Evolutionary conservation across 2,329 filamentous ascomycete species (phyloP), one percentile per base, ranked within the genome.

Genomic region (Aspergillus glaucus): DNA sequence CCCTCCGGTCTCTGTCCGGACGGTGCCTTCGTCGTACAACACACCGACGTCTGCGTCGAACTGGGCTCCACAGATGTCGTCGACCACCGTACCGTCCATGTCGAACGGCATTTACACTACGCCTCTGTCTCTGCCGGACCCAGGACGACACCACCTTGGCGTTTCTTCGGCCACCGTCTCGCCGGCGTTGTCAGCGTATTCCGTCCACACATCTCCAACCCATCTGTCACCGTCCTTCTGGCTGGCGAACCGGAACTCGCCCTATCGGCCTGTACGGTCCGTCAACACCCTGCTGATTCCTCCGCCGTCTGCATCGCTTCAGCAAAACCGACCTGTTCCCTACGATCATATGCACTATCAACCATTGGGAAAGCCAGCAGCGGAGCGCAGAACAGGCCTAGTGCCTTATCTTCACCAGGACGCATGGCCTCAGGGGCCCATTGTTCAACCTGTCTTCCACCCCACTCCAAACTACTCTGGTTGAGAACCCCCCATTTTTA

Each of bases 251-350:
- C 82, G 93, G 49, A 85, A 87, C 54, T 97, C 92, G 48, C 93
- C 93, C 3, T 97, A 97, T 70, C 87, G 89, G 55, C 92, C 92
- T 1, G 86, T 96, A 36, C 86, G 91, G 46, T 81, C 88, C 52
- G 88, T 96, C 50, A 90, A 93, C 58, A 95, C 89, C 0, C 79
- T 97, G n/a, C 77, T 96, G 26, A 89, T 93, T 50, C 91, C 91
- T 28, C 88, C 90, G 6, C 87, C 90, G 0, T 87, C 88, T 21
- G 79, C 83, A 7, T 88, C 88, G 6, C 79, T 94, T 54, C 85
- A 92, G 54, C 80, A 87, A 58, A 86, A 89, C 63, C 74, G 87
- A 62, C 80, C 66, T 71, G 74, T 75, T 47, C 71, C 79, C 43
- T 82, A 86, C 46, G 78, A 82, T 51, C 80, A 90, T 70, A 90